A percentile compares a stretch with the other conserved stretches of the same genome.
phyloP scores from a whole-genome alignment of 1,284 basidiomycete genomes.

The Microbotryum lychnidis-dioicae region DNA sequence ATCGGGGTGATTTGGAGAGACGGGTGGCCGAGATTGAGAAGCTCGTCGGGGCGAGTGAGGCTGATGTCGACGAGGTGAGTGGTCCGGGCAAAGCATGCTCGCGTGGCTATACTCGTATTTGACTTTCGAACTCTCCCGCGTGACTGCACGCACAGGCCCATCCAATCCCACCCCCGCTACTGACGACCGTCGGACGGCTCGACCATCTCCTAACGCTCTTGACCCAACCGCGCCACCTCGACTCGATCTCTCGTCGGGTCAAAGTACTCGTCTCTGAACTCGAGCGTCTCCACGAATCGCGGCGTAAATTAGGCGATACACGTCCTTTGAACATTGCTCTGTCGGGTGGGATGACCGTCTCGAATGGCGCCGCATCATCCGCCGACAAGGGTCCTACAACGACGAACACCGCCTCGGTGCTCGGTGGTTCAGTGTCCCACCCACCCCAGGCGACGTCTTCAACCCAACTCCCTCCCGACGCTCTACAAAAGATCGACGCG shows the following conservation, averaged over 20 bases:
- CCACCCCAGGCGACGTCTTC: constrained; percentile 18
- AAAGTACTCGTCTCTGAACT: constrained; percentile 88
- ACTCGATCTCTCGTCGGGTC: constrained; percentile 87
- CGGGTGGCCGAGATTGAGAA: constrained; percentile 71
- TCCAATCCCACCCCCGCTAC: constrained; percentile 62
- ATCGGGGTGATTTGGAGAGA: constrained; percentile 18
- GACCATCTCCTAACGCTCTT: constrained; percentile 78
- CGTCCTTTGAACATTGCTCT: constrained; percentile 36
- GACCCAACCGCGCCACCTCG: constrained; percentile 90
- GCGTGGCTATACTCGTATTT: neutral
- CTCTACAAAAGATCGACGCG: constrained; percentile 49
- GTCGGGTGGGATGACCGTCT: constrained; percentile 42
- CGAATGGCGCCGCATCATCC: neutral
- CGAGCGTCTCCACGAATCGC: constrained; percentile 62
- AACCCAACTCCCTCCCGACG: constrained; percentile 45
- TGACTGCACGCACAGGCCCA: constrained; percentile 10
- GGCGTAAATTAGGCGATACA: constrained; percentile 40
- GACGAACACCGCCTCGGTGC: constrained; percentile 33
- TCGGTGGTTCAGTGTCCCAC: constrained; percentile 9
- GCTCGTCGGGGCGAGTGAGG: constrained; percentile 53
- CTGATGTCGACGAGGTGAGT: constrained; percentile 33
- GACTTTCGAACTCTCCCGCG: constrained; percentile 26
- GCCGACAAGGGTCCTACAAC: constrained; percentile 28
- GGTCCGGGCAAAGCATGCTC: too few species aligned
- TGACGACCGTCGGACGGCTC: constrained; percentile 70